Evolutionary conservation across 495 filamentous ascomycete species (phyloP), one percentile per base, ranked within the genome.

Genomic region (Penicillium silybi): DNA sequence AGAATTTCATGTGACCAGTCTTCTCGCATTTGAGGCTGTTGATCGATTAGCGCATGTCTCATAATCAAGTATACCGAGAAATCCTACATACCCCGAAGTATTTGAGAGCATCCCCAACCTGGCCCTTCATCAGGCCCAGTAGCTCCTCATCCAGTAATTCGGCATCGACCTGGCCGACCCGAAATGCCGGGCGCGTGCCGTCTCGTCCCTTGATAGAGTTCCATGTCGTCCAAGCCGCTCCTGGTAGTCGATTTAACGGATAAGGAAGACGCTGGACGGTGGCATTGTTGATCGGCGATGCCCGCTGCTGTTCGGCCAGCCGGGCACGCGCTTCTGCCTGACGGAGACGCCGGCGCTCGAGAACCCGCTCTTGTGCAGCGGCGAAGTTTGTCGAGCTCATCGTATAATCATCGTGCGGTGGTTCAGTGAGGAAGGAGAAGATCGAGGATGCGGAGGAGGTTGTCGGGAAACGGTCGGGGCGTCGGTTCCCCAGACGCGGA

Each of bases 71-170:
- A 25, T 13, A n/a, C 40, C 48, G 16, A 46, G 39, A 10, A 55
- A 2, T 25, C 3, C 10, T 37, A 16, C 52, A 38, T 63, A 86
- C 84, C 35, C 87, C 87, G 44, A 88, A 88, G 61, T 92, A 95
- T 65, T 92, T 95, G 44, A 97, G 70, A 7, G 86, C 93, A 48
- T 96, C 89, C 46, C 88, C 88, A 13, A 92, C 87, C 64, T 99
- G 93, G 19, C 82, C 84, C 58, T 88, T 89, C 48, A 99, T 71
- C 59, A 97, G 74, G 19, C 84, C 82, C 10, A 97, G 79, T 41
- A 99, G 77, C 70, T 99, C 93, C 63, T 97, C 91, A 67, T 99
- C 93, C 37, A 99, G 73, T 27, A 99, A 72, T 64, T 97, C 95
- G 20, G 93, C 92, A 68, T 99, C 93, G 22, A 99, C 88, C 74